These are phyloP conservation scores for Populus tremula DNA, from an alignment of 345 rosid genomes.

Conservation along the genomic window DNA sequence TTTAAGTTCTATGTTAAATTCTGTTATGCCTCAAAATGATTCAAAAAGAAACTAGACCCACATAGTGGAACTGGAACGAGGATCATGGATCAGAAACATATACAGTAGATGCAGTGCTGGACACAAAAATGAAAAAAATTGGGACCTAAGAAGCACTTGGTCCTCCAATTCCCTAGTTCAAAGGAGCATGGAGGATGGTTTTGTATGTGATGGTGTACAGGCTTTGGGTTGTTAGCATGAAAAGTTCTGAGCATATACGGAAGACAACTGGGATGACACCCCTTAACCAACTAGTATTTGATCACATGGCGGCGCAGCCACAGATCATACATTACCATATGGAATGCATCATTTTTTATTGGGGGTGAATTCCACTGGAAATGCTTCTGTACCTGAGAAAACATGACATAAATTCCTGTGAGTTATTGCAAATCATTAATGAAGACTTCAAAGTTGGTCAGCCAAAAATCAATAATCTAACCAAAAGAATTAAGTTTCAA, in stretches of 20 bases:
- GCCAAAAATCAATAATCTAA: not conserved
- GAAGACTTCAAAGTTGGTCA: not conserved
- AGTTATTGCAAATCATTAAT: not conserved
- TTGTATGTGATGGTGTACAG: slow-evolving; percentile 3
- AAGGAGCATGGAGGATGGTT: not conserved
- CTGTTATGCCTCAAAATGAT: too few relatives aligned
- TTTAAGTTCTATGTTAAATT: too few relatives aligned
- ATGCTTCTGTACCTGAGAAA: slow-evolving; percentile 84
- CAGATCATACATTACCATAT: slow-evolving; percentile 92
- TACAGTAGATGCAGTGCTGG: not conserved
- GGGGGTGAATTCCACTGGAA: slow-evolving; percentile 97
- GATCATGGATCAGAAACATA: not conserved
- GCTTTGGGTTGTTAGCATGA: slow-evolving; percentile 12
- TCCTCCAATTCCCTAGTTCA: not conserved
- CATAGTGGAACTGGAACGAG: not conserved
- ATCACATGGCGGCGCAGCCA: slow-evolving; percentile 93
- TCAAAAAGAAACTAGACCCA: not conserved
- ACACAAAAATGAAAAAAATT: not conserved
- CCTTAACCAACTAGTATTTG: slow-evolving; percentile 49
- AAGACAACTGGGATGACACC: not conserved
- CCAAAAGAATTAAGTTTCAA: not conserved
- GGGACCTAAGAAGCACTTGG: not conserved
- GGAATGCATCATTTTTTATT: slow-evolving; percentile 76
- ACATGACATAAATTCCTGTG: slow-evolving; percentile 18
- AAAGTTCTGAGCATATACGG: not conserved